Percentiles rank a stretch among this genome's conserved stretches.
These are phyloP conservation scores for Aspergillus campestris DNA, from an alignment of 495 filamentous ascomycete genomes.

Conservation along the genomic window DNA sequence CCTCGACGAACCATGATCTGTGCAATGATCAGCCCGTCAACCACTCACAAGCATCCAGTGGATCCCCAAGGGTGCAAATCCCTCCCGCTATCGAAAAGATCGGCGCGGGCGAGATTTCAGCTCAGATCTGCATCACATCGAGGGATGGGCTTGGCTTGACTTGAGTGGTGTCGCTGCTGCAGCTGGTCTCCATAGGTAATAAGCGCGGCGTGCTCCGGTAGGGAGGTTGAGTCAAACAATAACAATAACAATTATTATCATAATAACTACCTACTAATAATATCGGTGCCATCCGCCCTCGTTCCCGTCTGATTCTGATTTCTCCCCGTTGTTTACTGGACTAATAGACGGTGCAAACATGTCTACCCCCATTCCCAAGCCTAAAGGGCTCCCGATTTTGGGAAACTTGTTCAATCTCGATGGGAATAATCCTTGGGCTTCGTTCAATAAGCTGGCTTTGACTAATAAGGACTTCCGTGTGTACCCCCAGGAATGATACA, in stretches of 20 bases:
- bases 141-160: no score
- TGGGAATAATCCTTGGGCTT: conserved; percentile 51
- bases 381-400: conserved; percentile 56
- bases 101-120: background rate
- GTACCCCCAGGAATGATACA: background rate
- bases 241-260: no score
- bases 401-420: conserved; percentile 62
- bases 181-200: background rate
- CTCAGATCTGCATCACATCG: no score
- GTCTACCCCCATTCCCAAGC: conserved; percentile 50
- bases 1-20: conserved; percentile 21
- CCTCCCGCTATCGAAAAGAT: conserved; percentile 6
- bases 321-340: background rate
- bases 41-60: conserved; percentile 5
- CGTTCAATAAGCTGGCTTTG: conserved; percentile 53
- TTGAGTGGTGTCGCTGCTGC: background rate
- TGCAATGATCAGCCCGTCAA: conserved; percentile 13
- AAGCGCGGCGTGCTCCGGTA: no score
- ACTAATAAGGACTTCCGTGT: conserved; percentile 45
- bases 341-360: conserved; percentile 14
- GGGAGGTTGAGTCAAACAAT: no score
- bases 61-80: conserved; percentile 1
- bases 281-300: background rate
- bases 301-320: background rate
- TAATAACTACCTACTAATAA: no score